Evolutionary conservation across 371 early-diverging fungal species (phyloP), one percentile per base, ranked within the genome.

Genomic region (Conidiobolus incongruus): DNA sequence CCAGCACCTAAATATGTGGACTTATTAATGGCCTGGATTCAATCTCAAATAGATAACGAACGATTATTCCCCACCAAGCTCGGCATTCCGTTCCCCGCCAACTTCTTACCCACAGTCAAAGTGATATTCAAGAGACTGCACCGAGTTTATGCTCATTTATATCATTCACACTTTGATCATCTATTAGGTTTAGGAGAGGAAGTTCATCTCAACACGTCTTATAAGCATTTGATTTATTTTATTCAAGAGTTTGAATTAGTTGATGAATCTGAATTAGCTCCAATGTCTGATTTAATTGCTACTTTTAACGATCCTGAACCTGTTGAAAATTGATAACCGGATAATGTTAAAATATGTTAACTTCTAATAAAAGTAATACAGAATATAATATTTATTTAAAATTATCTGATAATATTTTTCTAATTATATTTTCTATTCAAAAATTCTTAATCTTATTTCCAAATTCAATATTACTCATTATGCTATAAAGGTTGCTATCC

Each of bases 1-100:
- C 70, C 81, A n/a, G 90, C 90, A 0, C 80, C 81, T 10, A 68
- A 76, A 44, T 88, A 90, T 55, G 73, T 85, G 15, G 78, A 77
- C 52, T 68, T 71, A 48, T 56, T 86, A 35, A 75, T 85, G 70
- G 66, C 66, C 40, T 85, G 84, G 83, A 68, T 82, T 6, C 81
- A 84, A 47, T 49, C 55, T 0, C 75, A 75, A 55, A 56, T 89
- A 4, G 82, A 84, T 50, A 73, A 87, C 52, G 81, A 84, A 36
- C 34, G 53, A 10, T 51, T 77, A 39, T 86, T 89, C 49, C 90
- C 90, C 3, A 67, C 71, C 40, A 75, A 19, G 11, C 13, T 29
- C 52, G 56, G 66, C 22, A 63, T 58, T 31, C 61, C 71, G 11
- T 78, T 77, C 51, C 63, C 70, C 30, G 67, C 61, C 24, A 52